Evolutionary conservation across 257 asterid species (phyloP), one percentile per base, ranked within the genome.

Genomic region (Jacaranda copaia): DNA sequence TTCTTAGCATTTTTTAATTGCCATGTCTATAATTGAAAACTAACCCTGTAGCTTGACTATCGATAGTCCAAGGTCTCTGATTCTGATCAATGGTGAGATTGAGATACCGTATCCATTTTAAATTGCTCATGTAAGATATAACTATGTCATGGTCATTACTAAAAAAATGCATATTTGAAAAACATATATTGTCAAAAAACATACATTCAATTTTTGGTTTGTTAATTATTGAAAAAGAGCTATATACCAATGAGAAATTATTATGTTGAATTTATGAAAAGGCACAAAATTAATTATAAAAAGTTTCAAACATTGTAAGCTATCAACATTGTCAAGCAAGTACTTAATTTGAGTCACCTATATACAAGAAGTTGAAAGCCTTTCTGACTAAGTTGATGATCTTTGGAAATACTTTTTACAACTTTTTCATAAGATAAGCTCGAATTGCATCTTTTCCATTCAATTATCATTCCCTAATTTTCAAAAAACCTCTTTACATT

Each of bases 111-210:
- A 76, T 76, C 84, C 87, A 80, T 16, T 77, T 78, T 25, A 77
- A 43, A 3, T 85, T 80, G n/a, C 78, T 48, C 78, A 77, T 42
- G 77, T 80, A 84, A 35, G 84, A 83, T 1, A 77, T 13, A 0
- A 11, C 1, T 48, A 73, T 18, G 81, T 84, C 87, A 43, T 84
- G 85, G 73, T 84, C 87, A 20, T 85, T 85, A n/a, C 84, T 83
- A 66, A 35, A 75, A 13, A 49, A 1, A 8, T 3, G 13, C 2
- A 45, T 12, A 20, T 15, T 16, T 53, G n/a, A 0, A 18, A 1
- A 2, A 5, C 46, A 42, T n/a, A n/a, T n/a, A n/a, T 6, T 42
- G 6, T 25, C 32, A 25, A 25, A 25, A 49, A 42, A 42, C 4
- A 42, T 3, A 42, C 46, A 42, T 42, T 1, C 4, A 12, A 15